Base-by-base conservation (phyloP, 2,329 filamentous ascomycete genomes). In the Botrytis aclada region DNA sequence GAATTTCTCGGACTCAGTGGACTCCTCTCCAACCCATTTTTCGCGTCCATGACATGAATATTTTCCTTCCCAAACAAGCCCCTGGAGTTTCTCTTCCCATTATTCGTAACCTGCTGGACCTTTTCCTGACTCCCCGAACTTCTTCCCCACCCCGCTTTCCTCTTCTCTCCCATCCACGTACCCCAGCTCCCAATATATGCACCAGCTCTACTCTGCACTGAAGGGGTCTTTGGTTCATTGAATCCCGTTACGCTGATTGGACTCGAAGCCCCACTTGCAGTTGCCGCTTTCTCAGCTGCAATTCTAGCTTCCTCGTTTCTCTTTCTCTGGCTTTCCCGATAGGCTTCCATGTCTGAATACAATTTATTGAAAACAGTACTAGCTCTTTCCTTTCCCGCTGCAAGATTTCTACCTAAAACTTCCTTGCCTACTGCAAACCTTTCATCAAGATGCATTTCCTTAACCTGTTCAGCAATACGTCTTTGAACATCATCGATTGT, bases 401-500 rank as follows among this genome's bases (percentile, higher is more conserved):
- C 92, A n/a, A 98, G 82, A 78, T 97, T 95, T 74, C 95, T 91
- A n/a, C 93, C 94, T 3, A 98, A 86, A 0, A 91, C 92, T 81
- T 98, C 96, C 71, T 90, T 89, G 14, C 94, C 93, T 74, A 93
- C 91, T 0, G 93, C 91, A 73, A 98, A 90, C 14, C 93, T 89
- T 81, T 98, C 96, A 81, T 99, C 96, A 2, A 98, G 87, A 81
- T 98, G 95, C 66, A 98, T 87, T 74, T 98, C 95, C 77, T 95
- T 92, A 67, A 99, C 93, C 83, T 98, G 96, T 81, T 97, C 93
- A 51, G 94, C 90, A 47, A 99, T 88, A 37, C 96, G 88, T 69
- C 96, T 89, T 81, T 98, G 95, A 20, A 99, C 92, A 81, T 99
- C 96, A 77, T 98, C 96, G 75, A 99, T 94, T 1, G 92, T 95